Percentiles rank a stretch among this genome's conserved stretches.
Conservation (phyloP, 2,329 filamentous ascomycete genomes). For the Hypocreales sp. region DNA sequence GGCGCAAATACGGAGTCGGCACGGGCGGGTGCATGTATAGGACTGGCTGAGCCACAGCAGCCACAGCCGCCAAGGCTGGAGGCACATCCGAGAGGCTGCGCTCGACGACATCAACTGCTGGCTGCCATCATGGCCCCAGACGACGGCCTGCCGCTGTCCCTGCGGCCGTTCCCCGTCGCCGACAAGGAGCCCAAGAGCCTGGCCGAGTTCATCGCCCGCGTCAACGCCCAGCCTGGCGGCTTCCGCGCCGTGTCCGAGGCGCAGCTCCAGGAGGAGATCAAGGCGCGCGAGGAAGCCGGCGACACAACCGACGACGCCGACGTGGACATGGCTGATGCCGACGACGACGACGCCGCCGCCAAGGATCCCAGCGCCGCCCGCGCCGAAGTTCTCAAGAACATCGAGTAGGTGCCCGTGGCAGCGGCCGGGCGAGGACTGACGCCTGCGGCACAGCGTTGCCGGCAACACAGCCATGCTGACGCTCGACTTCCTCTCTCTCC, state of each 20-base stretch:
- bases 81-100: too few relatives aligned
- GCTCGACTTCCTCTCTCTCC: conserved; percentile 69
- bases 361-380: conserved; percentile 33
- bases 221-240: conserved; percentile 63
- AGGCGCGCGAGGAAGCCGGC: conserved; percentile 23
- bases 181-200: conserved; percentile 45
- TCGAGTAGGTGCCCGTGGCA: conserved; percentile 30
- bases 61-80: too few relatives aligned
- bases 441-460: conserved; percentile 12
- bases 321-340: conserved; percentile 28
- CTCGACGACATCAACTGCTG: too few relatives aligned
- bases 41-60: too few relatives aligned
- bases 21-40: too few relatives aligned
- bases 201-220: conserved; percentile 61
- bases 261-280: conserved; percentile 54
- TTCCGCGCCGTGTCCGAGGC: conserved; percentile 70
- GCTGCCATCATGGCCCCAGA: conserved; percentile 14
- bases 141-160: conserved; percentile 19
- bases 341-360: conserved; percentile 27
- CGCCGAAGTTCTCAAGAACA: conserved; percentile 39
- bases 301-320: conserved; percentile 28
- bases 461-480: conserved; percentile 48
- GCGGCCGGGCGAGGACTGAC: neutral
- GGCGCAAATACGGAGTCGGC: too few relatives aligned
- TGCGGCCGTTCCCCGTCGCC: conserved; percentile 30